These are phyloP conservation scores for Volvox reticuliferus DNA, from an alignment of 139 green algal species.

Conservation along the genomic window DNA sequence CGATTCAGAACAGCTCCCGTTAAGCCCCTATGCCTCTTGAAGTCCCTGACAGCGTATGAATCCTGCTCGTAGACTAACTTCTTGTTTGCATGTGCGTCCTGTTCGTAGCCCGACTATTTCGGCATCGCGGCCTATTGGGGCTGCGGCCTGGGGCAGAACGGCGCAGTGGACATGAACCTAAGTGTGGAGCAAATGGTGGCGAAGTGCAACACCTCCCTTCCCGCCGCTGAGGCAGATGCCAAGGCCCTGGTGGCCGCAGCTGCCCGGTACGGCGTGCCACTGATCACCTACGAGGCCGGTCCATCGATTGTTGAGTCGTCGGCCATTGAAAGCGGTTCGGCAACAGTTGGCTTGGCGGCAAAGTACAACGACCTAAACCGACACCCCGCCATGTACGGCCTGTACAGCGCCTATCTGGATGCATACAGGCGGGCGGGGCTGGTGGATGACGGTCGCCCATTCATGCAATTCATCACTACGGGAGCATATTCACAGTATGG, in stretches of 20 bases:
- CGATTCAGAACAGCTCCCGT: no score
- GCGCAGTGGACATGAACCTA: slow-evolving; percentile 18
- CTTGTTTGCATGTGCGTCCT: neutral
- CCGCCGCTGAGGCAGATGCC: neutral
- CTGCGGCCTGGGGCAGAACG: slow-evolving; percentile 48
- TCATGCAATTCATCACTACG: slow-evolving; percentile 29
- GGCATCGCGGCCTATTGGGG: slow-evolving; percentile 50
- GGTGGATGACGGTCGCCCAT: slow-evolving; percentile 27
- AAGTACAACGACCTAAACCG: slow-evolving; percentile 47
- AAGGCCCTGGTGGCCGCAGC: neutral
- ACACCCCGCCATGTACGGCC: slow-evolving; percentile 46
- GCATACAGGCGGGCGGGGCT: neutral
- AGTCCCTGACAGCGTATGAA: no score
- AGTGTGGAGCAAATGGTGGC: slow-evolving; percentile 43
- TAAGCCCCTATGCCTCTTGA: no score
- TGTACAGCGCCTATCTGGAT: slow-evolving; percentile 37
- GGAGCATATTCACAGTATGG: neutral
- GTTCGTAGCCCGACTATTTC: slow-evolving; percentile 33
- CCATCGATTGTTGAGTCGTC: slow-evolving; percentile 43
- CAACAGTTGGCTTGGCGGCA: slow-evolving; percentile 1
- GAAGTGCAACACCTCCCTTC: slow-evolving; percentile 38
- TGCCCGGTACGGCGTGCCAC: slow-evolving; percentile 29
- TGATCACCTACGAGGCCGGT: slow-evolving; percentile 54
- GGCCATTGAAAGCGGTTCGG: neutral
- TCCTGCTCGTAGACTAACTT: no score